phyloP scores from a whole-genome alignment of 116 monocot genomes.

The Posidonia oceanica region DNA sequence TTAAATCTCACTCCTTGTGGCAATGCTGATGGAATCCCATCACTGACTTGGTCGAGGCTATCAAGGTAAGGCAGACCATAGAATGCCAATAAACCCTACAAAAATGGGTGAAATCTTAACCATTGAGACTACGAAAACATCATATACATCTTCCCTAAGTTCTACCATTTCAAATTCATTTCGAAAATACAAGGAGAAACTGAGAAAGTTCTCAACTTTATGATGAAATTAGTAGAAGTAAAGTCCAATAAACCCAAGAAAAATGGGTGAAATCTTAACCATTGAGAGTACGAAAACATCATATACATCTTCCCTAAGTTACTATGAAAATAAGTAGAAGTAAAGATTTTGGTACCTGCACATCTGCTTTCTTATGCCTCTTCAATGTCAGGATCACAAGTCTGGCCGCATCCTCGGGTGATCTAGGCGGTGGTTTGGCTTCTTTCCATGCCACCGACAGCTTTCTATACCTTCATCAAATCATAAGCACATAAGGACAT shows the following conservation, averaged over 20 bases:
- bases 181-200: no score
- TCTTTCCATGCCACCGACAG: slow-evolving; percentile 67
- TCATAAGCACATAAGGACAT: background rate
- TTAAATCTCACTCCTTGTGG: slow-evolving; percentile 58
- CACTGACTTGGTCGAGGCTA: background rate
- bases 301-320: no score
- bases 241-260: slow-evolving; percentile 61
- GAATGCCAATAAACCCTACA: slow-evolving; percentile 67
- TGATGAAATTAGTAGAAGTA: no score
- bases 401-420: slow-evolving; percentile 51
- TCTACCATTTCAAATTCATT: no score
- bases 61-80: slow-evolving; percentile 56
- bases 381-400: slow-evolving; percentile 70
- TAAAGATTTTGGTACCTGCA: slow-evolving; percentile 34
- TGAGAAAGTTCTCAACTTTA: no score
- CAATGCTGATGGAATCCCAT: slow-evolving; percentile 14
- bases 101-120: background rate
- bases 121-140: no score
- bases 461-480: slow-evolving; percentile 52
- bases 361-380: slow-evolving; percentile 67
- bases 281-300: no score
- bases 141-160: no score
- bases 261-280: background rate
- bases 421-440: slow-evolving; percentile 60
- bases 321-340: background rate